Conservation (phyloP, 2,329 filamentous ascomycete genomes). For the Cercospora sp. region DNA sequence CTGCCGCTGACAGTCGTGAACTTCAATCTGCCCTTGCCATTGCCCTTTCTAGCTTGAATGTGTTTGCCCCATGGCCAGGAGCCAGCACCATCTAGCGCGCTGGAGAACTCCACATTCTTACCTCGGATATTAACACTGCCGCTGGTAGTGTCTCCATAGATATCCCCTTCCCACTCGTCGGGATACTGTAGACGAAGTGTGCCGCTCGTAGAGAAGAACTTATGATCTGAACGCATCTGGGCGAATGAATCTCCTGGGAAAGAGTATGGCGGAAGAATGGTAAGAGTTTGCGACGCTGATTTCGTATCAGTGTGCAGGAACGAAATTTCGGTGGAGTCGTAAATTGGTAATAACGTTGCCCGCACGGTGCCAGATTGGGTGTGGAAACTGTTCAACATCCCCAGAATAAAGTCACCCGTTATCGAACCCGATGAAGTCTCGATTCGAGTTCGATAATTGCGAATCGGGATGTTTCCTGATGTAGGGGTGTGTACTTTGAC, state of each 20-base stretch:
- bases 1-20: conserved; percentile 38
- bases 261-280: conserved; percentile 40
- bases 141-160: conserved; percentile 42
- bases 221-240: conserved; percentile 41
- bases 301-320: conserved; percentile 39
- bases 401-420: conserved; percentile 45
- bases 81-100: conserved; percentile 30
- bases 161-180: conserved; percentile 45
- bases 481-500: conserved; percentile 41
- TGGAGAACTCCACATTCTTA: conserved; percentile 39
- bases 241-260: conserved; percentile 23
- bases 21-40: conserved; percentile 38
- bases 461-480: conserved; percentile 36
- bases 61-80: conserved; percentile 33
- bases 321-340: conserved; percentile 28
- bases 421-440: conserved; percentile 44
- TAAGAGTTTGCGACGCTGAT: conserved; percentile 41
- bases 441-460: conserved; percentile 46
- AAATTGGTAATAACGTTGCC: conserved; percentile 42
- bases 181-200: conserved; percentile 45
- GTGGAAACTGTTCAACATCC: conserved; percentile 40
- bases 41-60: conserved; percentile 45
- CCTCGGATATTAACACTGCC: conserved; percentile 45
- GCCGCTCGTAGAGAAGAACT: conserved; percentile 36
- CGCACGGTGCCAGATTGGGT: conserved; percentile 44